A percentile compares a stretch with the other conserved stretches of the same genome.
Conservation (phyloP, 768 basidiomycete species). For the Tulasnella sp. region DNA sequence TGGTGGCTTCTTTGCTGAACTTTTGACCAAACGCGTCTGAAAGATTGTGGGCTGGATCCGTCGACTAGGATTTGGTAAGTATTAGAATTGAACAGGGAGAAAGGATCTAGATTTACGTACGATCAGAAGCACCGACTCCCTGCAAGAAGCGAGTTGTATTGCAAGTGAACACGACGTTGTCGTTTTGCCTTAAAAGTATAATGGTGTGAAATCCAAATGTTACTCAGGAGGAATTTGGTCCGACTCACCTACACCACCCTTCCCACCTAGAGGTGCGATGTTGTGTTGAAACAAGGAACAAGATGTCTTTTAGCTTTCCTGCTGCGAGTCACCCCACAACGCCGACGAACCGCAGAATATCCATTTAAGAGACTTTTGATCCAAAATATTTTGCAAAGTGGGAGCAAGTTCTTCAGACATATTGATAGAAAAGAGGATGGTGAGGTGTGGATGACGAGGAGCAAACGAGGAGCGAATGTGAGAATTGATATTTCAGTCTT, state of each 20-base stretch:
- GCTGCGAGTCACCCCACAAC: too few species aligned
- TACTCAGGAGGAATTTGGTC: neutral
- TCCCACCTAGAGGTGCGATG: constrained; percentile 53
- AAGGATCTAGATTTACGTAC: constrained; percentile 33
- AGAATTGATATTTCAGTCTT: too few species aligned
- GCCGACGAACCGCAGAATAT: constrained; percentile 92
- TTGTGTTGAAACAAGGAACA: neutral
- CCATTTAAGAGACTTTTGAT: constrained; percentile 91
- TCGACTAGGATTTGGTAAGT: constrained; percentile 47
- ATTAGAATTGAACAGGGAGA: neutral
- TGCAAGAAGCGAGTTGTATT: constrained; percentile 80
- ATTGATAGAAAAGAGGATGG: too few species aligned
- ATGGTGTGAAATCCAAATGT: neutral
- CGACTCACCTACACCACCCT: constrained; percentile 88
- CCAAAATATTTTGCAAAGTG: constrained; percentile 86
- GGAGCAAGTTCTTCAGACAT: constrained; percentile 64
- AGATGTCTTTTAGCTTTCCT: too few species aligned
- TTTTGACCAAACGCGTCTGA: constrained; percentile 98
- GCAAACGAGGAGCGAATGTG: neutral
- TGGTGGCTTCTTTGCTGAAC: constrained; percentile 97
- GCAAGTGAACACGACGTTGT: constrained; percentile 96
- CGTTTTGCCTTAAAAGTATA: constrained; percentile 62
- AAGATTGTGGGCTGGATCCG: constrained; percentile 98
- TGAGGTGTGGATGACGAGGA: too few species aligned
- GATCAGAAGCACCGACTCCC: constrained; percentile 94